Percentiles rank a stretch among this genome's conserved stretches.
Conservation (phyloP, 257 asterid genomes). For the Salvia hispanica region DNA sequence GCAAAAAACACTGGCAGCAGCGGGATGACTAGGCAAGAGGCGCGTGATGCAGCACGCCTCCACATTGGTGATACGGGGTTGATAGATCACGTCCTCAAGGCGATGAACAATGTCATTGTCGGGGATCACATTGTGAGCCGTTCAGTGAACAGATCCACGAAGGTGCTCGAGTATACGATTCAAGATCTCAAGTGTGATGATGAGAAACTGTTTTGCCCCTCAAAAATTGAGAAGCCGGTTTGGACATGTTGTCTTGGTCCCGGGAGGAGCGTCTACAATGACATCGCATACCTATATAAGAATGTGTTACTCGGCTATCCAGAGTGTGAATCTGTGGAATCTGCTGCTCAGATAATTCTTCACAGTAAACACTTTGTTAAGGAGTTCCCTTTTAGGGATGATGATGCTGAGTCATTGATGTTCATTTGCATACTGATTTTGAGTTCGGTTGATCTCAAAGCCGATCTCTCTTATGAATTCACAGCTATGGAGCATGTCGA, state of each 20-base stretch:
- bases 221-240: conserved; percentile 27
- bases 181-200: conserved; percentile 44
- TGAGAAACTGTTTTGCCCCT: conserved; percentile 23
- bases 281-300: conserved; percentile 48
- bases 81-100: conserved; percentile 83
- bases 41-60: conserved; percentile 87
- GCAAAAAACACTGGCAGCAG: conserved; percentile 31
- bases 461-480: conserved; percentile 33
- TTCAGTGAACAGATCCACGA: conserved; percentile 60
- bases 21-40: conserved; percentile 95
- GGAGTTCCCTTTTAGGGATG: conserved; percentile 85
- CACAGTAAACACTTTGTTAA: conserved; percentile 73
- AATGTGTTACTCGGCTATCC: conserved; percentile 49
- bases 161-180: conserved; percentile 69
- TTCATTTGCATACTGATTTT: conserved; percentile 56
- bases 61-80: conserved; percentile 92
- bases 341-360: conserved; percentile 53
- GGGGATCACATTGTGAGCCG: conserved; percentile 65
- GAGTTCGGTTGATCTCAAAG: conserved; percentile 37
- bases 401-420: conserved; percentile 62
- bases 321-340: conserved; percentile 38
- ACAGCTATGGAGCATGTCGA: conserved; percentile 51
- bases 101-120: conserved; percentile 75
- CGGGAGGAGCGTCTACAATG: conserved; percentile 44
- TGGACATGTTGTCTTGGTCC: conserved; percentile 23